A percentile compares a stretch with the other conserved stretches of the same genome.
Evolutionary conservation across 306 rosid genomes (phyloP).

Genomic region (Rubus parviflorus): DNA sequence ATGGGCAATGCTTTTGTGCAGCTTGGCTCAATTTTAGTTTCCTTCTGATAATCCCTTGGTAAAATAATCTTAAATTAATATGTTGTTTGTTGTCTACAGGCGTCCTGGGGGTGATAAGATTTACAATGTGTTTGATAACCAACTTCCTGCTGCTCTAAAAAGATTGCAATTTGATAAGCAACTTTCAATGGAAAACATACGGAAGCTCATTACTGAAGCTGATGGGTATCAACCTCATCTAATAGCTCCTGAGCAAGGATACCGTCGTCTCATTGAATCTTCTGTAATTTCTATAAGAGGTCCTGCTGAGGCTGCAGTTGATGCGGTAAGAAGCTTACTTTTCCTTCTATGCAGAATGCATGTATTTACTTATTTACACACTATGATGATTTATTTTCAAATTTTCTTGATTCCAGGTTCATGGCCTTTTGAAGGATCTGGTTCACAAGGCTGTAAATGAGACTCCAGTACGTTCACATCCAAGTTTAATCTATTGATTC

Average conservation of each 20-base stretch:
- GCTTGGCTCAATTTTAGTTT: constrained; percentile 19
- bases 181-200: constrained; percentile 90
- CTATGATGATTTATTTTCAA: constrained; percentile 20
- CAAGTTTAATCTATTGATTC: constrained; percentile 17
- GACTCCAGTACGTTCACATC: constrained; percentile 59
- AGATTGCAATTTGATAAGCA: constrained; percentile 97
- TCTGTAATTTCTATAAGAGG: constrained; percentile 77
- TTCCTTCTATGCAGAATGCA: background rate
- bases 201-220: constrained; percentile 91
- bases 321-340: constrained; percentile 58
- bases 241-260: constrained; percentile 98
- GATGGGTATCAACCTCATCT: constrained; percentile 98
- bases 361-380: constrained; percentile 2
- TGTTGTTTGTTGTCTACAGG: constrained; percentile 46
- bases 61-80: constrained; percentile 9
- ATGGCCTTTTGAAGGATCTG: constrained; percentile 66
- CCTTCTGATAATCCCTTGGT: constrained; percentile 3
- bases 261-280: constrained; percentile 91
- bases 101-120: constrained; percentile 94
- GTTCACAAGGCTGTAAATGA: constrained; percentile 78
- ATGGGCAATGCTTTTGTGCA: constrained; percentile 6
- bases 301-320: constrained; percentile 96
- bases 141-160: constrained; percentile 93
- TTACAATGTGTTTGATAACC: constrained; percentile 90
- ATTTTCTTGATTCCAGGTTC: constrained; percentile 54